Base-by-base conservation (phyloP, 768 basidiomycete species). In the Multifurca ochricompacta region DNA sequence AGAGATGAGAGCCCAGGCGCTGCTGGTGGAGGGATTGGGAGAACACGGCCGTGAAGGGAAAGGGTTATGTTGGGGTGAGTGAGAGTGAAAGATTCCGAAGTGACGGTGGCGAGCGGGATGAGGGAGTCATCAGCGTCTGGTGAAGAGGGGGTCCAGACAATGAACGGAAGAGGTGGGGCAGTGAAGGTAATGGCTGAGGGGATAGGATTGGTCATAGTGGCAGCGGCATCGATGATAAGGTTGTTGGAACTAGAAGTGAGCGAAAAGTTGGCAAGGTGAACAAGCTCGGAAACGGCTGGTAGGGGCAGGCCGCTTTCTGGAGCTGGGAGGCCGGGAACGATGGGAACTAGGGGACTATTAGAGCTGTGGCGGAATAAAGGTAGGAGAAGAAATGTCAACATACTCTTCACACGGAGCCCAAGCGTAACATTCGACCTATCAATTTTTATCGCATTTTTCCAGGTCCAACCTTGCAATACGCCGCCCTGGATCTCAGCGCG, bases 251-350 rank as follows among this genome's bases (percentile, higher is more conserved):
- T 60, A 13, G 74, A 74, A 27, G 64, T 64, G 30, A 77, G 63
- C n/a, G 69, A 65, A 66, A 89, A 85, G 4, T 77, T 76, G 49
- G 77, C 68, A 6, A 91, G 70, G 0, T 76, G 80, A 45, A 90
- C 66, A 4, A 90, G 72, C 53, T 83, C 70, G 4, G 80, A 73
- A 37, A 85, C 62, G 6, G 75, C 66, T 10, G 85, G 87, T 3
- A 82, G 71, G 7, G 80, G 77, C 1, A 58, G 60, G 47, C 74
- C 68, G 9, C 67, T 61, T 14, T 81, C 82, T 3, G 83, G 82
- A 18, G 68, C 66, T 16, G 87, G 87, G 14, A 89, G 68, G 4
- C 83, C 84, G 39, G 85, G 83, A 7, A 89, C 61, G 7, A 70
- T 64, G 7, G 83, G 84, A 25, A 87, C 86, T 88, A 59, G 14